Evolutionary conservation across 2,329 filamentous ascomycete genomes (phyloP).

Genomic region (Fusarium miscanthi): DNA sequence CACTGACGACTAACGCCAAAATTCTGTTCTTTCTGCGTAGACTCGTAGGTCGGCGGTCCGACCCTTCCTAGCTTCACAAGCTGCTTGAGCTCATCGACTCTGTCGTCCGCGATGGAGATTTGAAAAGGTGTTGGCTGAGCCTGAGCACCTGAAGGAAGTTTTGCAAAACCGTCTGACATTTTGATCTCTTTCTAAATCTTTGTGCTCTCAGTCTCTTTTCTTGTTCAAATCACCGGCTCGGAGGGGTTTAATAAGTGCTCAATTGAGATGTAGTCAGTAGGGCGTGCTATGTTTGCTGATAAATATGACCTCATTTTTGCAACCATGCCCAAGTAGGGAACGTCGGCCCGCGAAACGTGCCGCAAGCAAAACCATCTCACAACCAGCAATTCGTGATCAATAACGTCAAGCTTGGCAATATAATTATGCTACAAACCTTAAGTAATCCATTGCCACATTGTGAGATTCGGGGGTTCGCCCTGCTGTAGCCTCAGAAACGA

Average conservation of each 20-base stretch:
- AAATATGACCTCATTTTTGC: neutral
- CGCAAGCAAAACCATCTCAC: neutral
- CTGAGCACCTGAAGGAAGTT: neutral
- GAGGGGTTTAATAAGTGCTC: neutral
- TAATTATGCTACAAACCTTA: fast-evolving
- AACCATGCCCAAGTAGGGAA: neutral
- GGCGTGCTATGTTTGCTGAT: neutral
- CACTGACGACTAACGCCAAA: neutral
- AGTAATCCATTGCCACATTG: fast-evolving
- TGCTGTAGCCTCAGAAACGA: too few relatives aligned
- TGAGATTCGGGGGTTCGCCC: neutral
- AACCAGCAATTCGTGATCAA: neutral
- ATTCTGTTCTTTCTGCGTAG: neutral
- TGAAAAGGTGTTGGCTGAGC: neutral
- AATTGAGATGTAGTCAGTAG: neutral
- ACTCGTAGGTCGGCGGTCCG: neutral
- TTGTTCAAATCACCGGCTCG: neutral
- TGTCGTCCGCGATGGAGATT: neutral
- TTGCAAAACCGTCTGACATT: neutral
- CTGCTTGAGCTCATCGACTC: neutral
- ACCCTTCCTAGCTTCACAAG: slow-evolving; percentile 15
- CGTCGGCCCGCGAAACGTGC: neutral
- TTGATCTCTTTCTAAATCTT: fast-evolving
- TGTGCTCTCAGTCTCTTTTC: fast-evolving
- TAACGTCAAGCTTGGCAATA: fast-evolving